Evolutionary conservation across 495 filamentous ascomycete species (phyloP).

Genomic region (Geopyxis carbonaria): DNA sequence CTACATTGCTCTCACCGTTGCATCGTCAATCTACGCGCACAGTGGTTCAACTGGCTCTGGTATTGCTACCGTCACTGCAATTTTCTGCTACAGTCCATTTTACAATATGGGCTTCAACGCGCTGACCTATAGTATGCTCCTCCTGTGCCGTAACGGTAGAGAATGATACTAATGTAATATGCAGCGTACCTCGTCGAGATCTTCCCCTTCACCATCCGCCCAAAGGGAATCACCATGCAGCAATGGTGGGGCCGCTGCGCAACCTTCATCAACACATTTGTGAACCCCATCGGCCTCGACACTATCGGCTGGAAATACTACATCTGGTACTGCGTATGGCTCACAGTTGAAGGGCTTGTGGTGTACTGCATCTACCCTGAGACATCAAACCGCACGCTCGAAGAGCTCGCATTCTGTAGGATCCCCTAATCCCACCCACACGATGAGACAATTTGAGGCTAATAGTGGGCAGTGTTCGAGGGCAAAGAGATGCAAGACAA

Average conservation of each 20-base stretch:
- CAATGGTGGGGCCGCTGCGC: slow-evolving; percentile 43
- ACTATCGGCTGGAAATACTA: slow-evolving; percentile 46
- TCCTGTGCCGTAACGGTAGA: neutral
- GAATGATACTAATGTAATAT: neutral
- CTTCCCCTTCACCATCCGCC: slow-evolving; percentile 45
- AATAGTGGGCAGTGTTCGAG: slow-evolving; percentile 34
- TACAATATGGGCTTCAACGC: slow-evolving; percentile 53
- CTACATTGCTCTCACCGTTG: slow-evolving; percentile 43
- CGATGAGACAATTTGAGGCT: neutral
- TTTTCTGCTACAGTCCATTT: slow-evolving; percentile 44
- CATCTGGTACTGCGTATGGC: slow-evolving; percentile 44
- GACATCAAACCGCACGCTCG: slow-evolving; percentile 42
- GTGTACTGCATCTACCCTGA: slow-evolving; percentile 51
- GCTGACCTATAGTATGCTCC: slow-evolving; percentile 31
- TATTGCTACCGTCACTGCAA: slow-evolving; percentile 41
- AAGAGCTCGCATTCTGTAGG: slow-evolving; percentile 48
- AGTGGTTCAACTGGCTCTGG: slow-evolving; percentile 30
- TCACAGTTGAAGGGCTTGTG: slow-evolving; percentile 39
- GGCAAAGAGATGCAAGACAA: slow-evolving; percentile 32
- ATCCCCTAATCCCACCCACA: slow-evolving; percentile 5
- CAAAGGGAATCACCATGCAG: slow-evolving; percentile 44
- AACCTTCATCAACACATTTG: slow-evolving; percentile 43
- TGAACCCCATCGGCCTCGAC: slow-evolving; percentile 45
- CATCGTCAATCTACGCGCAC: slow-evolving; percentile 37
- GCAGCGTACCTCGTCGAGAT: slow-evolving; percentile 43